Percentiles rank a stretch among this genome's conserved stretches.
Conservation (phyloP, 2,329 filamentous ascomycete genomes). For the Phialemonium atrogriseum region DNA sequence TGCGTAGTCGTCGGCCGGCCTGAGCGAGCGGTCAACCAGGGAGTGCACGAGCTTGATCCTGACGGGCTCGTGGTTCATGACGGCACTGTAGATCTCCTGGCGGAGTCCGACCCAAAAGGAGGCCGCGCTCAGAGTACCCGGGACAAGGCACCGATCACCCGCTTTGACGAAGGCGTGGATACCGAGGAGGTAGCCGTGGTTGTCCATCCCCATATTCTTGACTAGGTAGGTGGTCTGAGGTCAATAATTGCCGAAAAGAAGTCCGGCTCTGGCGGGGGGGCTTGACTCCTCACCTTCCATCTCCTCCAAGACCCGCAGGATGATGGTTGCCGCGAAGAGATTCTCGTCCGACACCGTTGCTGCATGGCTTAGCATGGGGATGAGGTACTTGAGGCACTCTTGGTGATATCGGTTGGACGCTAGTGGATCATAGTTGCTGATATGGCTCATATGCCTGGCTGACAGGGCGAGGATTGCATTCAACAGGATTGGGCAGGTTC, state of each 20-base stretch:
- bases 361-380: slow-evolving; percentile 36
- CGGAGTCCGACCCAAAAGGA: slow-evolving; percentile 50
- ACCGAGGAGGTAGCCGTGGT: slow-evolving; percentile 34
- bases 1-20: slow-evolving; percentile 38
- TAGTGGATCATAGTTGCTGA: slow-evolving; percentile 36
- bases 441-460: slow-evolving; percentile 43
- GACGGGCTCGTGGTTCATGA: slow-evolving; percentile 36
- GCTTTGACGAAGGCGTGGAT: slow-evolving; percentile 37
- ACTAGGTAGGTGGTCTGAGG: slow-evolving; percentile 17
- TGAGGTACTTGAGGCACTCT: slow-evolving; percentile 38
- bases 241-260: slow-evolving; percentile 13
- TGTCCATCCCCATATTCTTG: slow-evolving; percentile 32
- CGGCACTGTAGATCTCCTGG: slow-evolving; percentile 51
- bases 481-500: slow-evolving; percentile 40
- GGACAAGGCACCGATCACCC: slow-evolving; percentile 29
- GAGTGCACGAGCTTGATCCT: slow-evolving; percentile 40
- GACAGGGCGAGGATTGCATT: slow-evolving; percentile 51
- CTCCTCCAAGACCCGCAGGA: slow-evolving; percentile 49
- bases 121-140: slow-evolving; percentile 36
- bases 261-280: slow-evolving; percentile 5
- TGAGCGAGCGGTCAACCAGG: slow-evolving; percentile 42
- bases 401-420: slow-evolving; percentile 45
- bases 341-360: slow-evolving; percentile 37
- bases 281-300: slow-evolving; percentile 26
- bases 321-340: slow-evolving; percentile 45